Evolutionary conservation across 2,329 filamentous ascomycete species (phyloP), one percentile per base, ranked within the genome.

Genomic region (Xylaria sp.): DNA sequence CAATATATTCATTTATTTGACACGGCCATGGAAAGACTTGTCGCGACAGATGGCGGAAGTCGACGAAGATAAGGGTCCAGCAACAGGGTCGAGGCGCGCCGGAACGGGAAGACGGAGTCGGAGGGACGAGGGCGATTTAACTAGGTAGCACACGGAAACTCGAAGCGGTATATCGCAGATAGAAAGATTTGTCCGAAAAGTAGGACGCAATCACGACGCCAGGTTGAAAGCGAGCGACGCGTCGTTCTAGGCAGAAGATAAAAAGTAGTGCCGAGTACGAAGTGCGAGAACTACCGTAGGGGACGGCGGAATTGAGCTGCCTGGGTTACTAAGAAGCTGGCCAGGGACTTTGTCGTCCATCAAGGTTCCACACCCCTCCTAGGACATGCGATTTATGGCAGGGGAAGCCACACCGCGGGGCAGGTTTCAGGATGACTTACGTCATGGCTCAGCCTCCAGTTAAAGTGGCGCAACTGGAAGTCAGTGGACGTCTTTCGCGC

Each of bases 351-450:
- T 23, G 19, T 57, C 18, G 52, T 35, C 55, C 55, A 60, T 52
- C 59, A 58, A 52, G 57, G 52, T 58, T 50, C 52, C 49, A 23
- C 46, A 49, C 62, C 60, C 57, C 60, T 57, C 62, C 11, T 46
- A 30, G 8, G n/a, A 42, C 44, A 30, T 52, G 19, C 18, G 9
- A 42, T 30, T 30, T 30, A 53, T 42, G 13, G 37, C 3, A 9
- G 9, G 5, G 11, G n/a, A 57, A 49, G 59, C 61, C 63, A 59
- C 59, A 59, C 55, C 57, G 62, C 57, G 59, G 63, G 63, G 63
- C 49, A 60, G 3, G 18, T 49, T 10, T 18, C 23, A 30, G 51
- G 48, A 10, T 6, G 46, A 55, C 4, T 47, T 63, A 63, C 61
- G 59, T 63, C 61, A 63, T 63, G 49, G 23, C 16, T 4, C 8